Conservation (phyloP, 768 basidiomycete species). For the Mycena epipterygia region DNA sequence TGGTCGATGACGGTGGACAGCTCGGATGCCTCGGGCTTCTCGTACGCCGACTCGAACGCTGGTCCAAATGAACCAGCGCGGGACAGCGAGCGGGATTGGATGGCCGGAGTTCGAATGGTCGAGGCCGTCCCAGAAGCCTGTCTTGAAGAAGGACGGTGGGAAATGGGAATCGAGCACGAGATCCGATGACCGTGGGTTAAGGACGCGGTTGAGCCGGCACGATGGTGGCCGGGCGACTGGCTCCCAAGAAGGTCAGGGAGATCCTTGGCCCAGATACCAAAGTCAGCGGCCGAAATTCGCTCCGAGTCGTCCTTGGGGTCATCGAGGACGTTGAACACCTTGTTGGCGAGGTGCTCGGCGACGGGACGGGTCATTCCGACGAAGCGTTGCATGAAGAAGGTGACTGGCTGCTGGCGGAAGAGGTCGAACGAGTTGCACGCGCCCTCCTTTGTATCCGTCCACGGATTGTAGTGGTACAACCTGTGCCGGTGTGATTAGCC, state of each 20-base stretch:
- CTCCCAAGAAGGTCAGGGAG: slow-evolving; percentile 80
- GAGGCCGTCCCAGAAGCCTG: slow-evolving; percentile 64
- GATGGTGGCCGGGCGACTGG: slow-evolving; percentile 61
- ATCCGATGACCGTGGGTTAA: slow-evolving; percentile 73
- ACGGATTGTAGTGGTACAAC: slow-evolving; percentile 98
- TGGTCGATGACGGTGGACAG: slow-evolving; percentile 70
- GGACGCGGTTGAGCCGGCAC: slow-evolving; percentile 72
- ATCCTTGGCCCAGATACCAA: slow-evolving; percentile 88
- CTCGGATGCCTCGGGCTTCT: slow-evolving; percentile 58
- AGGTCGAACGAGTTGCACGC: slow-evolving; percentile 85
- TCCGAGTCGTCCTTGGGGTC: slow-evolving; percentile 73
- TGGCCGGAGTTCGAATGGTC: slow-evolving; percentile 65
- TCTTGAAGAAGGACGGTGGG: slow-evolving; percentile 80
- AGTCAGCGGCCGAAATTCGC: slow-evolving; percentile 84
- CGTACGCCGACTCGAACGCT: slow-evolving; percentile 53
- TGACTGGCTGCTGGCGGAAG: slow-evolving; percentile 83
- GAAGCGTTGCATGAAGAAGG: slow-evolving; percentile 92
- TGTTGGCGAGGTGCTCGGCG: slow-evolving; percentile 87
- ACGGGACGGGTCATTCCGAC: slow-evolving; percentile 89
- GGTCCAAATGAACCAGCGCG: slow-evolving; percentile 75
- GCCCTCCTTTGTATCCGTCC: slow-evolving; percentile 93
- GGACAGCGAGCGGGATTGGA: slow-evolving; percentile 68
- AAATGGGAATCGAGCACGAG: slow-evolving; percentile 71
- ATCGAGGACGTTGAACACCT: slow-evolving; percentile 86
- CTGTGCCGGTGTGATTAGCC: slow-evolving; percentile 53